Base-by-base conservation (phyloP, 2,329 filamentous ascomycete species). In the Sordariomycetes sp. region DNA sequence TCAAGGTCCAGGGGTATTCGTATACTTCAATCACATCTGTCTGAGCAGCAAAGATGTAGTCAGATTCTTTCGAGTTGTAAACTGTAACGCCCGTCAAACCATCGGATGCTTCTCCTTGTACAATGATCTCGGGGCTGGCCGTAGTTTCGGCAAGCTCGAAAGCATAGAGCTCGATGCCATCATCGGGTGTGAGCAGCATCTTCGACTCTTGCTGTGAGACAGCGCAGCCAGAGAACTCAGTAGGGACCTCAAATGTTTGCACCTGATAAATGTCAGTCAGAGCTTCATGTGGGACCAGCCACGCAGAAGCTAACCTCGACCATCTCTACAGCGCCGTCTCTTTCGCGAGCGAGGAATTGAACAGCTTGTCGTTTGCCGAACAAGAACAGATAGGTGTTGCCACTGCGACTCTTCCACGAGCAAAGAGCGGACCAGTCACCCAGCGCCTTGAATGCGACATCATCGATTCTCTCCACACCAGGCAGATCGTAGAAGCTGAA, bases 381-480 rank as follows among this genome's bases (percentile, higher is more conserved):
- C 9, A 68, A 42, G 39, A 57, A 68, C 4, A 68, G 33, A 36
- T 68, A 68, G 21, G 60, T 50, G 27, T 63, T 59, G 3, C 55
- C 57, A 14, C 54, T 60, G 14, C 43, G 44, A 34, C 57, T 63
- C 40, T 52, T 60, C 64, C 62, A 68, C 8, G 53, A 47, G 42
- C 66, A 69, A 5, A 68, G 42, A 1, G 64, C 57, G 11, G 64
- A 66, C 61, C 64, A 68, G 40, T 68, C 64, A 0, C 66, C 64
- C 11, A 66, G 46, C 2, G 56, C 48, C 17, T 48, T 57, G 9
- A 52, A 48, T 24, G 50, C 40, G 4, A 56, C 54, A 5, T 46
- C 44, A 6, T 53, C 46, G 14, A 58, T 36, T 36, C 57, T 50
- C 30, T 51, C 43, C 4, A 58, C 38, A 3, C 42, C 45, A 3